Evolutionary conservation across 345 rosid species (phyloP).

Genomic region (Punica granatum): DNA sequence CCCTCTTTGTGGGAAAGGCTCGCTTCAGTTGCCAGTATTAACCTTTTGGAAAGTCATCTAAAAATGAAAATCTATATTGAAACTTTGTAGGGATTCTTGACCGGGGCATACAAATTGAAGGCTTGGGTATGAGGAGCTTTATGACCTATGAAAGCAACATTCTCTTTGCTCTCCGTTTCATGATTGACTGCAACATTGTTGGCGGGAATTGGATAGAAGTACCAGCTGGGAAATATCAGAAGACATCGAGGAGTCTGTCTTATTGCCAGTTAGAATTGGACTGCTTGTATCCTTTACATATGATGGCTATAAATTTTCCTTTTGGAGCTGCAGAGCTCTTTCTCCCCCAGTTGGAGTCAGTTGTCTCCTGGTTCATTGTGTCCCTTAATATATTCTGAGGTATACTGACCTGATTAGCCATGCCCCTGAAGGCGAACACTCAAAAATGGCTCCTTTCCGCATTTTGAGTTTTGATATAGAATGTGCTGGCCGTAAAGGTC

Average conservation of each 20-base stretch:
- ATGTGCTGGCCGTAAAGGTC: constrained; percentile 99
- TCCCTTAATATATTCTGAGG: constrained; percentile 44
- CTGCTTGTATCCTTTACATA: constrained; percentile 75
- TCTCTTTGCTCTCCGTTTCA: constrained; percentile 88
- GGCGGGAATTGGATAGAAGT: constrained; percentile 99
- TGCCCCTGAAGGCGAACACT: constrained; percentile 83
- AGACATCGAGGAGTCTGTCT: constrained; percentile 51
- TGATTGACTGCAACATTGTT: constrained; percentile 79
- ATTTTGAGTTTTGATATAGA: constrained; percentile 95
- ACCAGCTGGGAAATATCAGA: constrained; percentile 74
- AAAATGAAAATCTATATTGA: not conserved
- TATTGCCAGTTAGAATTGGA: constrained; percentile 86
- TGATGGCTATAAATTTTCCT: constrained; percentile 1
- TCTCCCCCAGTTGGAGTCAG: not conserved
- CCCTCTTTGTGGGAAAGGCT: not conserved
- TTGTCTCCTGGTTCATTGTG: not conserved
- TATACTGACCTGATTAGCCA: constrained; percentile 79
- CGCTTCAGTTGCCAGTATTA: not conserved
- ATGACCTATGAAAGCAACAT: constrained; percentile 94
- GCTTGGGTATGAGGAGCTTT: constrained; percentile 85
- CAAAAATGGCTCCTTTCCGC: constrained; percentile 99
- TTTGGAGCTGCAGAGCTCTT: constrained; percentile 7
- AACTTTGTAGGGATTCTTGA: constrained; percentile 74
- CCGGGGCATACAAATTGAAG: constrained; percentile 89
- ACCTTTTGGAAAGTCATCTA: not conserved